Conservation (phyloP, 1,284 basidiomycete genomes). For the Porodaedalea pini region DNA sequence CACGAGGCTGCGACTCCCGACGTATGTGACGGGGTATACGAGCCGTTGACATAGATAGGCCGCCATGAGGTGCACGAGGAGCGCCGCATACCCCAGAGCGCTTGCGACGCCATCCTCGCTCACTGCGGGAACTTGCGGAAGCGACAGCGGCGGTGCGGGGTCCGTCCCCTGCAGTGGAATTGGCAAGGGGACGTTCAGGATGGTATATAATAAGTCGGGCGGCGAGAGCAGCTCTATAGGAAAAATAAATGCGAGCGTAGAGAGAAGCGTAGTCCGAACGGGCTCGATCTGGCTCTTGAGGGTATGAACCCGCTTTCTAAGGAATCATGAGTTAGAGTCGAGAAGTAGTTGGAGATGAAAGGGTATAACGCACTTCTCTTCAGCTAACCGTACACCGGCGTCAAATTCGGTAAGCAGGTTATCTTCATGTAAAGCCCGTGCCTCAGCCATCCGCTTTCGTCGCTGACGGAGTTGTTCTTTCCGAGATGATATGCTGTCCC, state of each 20-base stretch:
- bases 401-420: slow-evolving; percentile 35
- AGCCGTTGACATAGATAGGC: slow-evolving; percentile 76
- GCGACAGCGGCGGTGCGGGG: slow-evolving; percentile 77
- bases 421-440: slow-evolving; percentile 40
- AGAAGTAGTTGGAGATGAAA: slow-evolving; percentile 10
- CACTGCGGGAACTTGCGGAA: slow-evolving; percentile 64
- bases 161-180: slow-evolving; percentile 75
- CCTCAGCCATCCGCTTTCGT: slow-evolving; percentile 45
- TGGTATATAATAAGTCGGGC: slow-evolving; percentile 80
- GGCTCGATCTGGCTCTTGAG: slow-evolving; percentile 50
- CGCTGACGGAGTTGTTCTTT: slow-evolving; percentile 45
- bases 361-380: slow-evolving; percentile 41
- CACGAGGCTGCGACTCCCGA: slow-evolving; percentile 85
- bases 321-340: slow-evolving; percentile 14
- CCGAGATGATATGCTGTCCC: slow-evolving; percentile 31
- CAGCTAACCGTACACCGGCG: slow-evolving; percentile 36
- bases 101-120: slow-evolving; percentile 84
- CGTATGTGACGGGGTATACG: slow-evolving; percentile 85
- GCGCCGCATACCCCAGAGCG: slow-evolving; percentile 84
- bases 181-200: slow-evolving; percentile 79
- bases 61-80: slow-evolving; percentile 77
- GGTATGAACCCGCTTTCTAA: slow-evolving; percentile 43
- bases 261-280: slow-evolving; percentile 65
- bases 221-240: slow-evolving; percentile 84
- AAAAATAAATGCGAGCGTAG: slow-evolving; percentile 77